Evolutionary conservation across 176 grass and related monocot genomes (phyloP).

Genomic region (Oryza longistaminata): DNA sequence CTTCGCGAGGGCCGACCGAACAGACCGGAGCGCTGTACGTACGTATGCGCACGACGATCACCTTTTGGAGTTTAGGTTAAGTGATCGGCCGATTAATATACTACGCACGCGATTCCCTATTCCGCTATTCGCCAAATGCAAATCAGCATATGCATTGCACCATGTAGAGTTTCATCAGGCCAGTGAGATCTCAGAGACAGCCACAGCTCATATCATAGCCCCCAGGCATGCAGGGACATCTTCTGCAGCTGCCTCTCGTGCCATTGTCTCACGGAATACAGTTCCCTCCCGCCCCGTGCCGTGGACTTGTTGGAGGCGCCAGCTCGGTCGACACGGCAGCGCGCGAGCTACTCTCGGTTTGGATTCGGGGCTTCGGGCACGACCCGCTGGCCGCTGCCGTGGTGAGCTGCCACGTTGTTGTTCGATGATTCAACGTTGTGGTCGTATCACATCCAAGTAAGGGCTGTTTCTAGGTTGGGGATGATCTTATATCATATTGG

Average conservation of each 20-base stretch:
- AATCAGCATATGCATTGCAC: not conserved
- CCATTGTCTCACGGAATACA: not conserved
- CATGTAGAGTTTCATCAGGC: not conserved
- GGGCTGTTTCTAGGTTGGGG: no score
- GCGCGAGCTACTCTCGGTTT: not conserved
- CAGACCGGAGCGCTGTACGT: not conserved
- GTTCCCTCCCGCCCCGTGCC: not conserved
- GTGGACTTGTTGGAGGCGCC: not conserved
- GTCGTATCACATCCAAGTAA: not conserved
- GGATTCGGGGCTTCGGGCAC: no score
- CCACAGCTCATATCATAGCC: slow-evolving; percentile 19
- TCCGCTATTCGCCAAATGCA: not conserved
- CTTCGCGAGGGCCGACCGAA: not conserved
- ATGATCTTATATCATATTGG: no score
- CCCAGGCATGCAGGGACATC: not conserved
- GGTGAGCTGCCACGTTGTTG: not conserved
- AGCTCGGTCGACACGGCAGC: not conserved
- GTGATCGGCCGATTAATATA: not conserved
- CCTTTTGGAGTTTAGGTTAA: not conserved
- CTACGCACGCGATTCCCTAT: not conserved
- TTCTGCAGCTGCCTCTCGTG: slow-evolving; percentile 22
- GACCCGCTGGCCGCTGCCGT: not conserved
- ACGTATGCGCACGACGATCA: not conserved
- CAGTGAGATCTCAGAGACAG: slow-evolving; percentile 12
- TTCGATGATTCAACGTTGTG: not conserved